These are phyloP conservation scores for Rhizophora mangle DNA, from an alignment of 345 rosid genomes.

Conservation along the genomic window DNA sequence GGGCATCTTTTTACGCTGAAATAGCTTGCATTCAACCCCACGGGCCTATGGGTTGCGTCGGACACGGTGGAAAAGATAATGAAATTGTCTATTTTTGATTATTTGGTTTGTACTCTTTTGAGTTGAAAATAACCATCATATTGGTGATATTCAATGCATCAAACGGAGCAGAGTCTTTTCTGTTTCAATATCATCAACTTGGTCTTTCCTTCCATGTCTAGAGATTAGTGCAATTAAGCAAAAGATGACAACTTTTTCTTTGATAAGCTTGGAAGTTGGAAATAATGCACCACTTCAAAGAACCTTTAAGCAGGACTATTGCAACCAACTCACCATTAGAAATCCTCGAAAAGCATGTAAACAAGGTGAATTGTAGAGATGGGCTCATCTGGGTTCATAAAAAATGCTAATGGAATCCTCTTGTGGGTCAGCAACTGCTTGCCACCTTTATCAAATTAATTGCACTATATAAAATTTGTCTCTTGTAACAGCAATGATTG, in stretches of 20 bases:
- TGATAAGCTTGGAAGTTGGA: not conserved
- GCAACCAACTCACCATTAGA: constrained; percentile 23
- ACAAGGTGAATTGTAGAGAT: not conserved
- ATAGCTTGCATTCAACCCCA: too few species aligned
- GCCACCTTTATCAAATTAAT: constrained; percentile 20
- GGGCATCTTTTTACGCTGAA: too few species aligned
- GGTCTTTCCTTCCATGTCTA: constrained; percentile 11
- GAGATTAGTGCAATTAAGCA: not conserved
- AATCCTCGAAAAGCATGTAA: constrained; percentile 15
- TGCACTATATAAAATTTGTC: constrained; percentile 33
- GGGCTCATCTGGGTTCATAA: too few species aligned
- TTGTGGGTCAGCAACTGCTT: constrained; percentile 30
- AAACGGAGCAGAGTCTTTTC: not conserved
- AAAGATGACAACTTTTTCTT: constrained; percentile 18
- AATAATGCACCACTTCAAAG: constrained; percentile 1
- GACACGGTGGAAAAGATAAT: too few species aligned
- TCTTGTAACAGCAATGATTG: constrained; percentile 30
- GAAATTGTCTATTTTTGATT: too few species aligned
- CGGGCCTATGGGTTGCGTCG: too few species aligned
- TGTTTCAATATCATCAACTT: not conserved
- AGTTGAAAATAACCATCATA: too few species aligned
- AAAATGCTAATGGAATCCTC: constrained; percentile 14
- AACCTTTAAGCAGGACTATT: constrained; percentile 22
- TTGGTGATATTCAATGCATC: too few species aligned
- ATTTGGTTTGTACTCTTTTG: too few species aligned